Base-by-base conservation (phyloP, 306 rosid genomes). In the Canavalia gladiata region DNA sequence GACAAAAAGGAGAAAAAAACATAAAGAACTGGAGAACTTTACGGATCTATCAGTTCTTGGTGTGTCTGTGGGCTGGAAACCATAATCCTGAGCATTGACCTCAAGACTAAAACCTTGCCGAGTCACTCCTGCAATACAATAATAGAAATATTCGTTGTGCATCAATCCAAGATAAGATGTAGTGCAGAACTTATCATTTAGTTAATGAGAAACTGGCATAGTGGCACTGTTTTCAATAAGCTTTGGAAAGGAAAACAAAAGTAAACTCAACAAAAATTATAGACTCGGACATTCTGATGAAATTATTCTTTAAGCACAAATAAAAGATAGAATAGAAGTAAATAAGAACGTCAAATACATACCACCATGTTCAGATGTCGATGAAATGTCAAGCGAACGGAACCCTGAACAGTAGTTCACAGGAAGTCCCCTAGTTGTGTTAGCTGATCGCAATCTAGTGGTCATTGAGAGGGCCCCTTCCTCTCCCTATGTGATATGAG, bases 41-140 rank as follows among this genome's bases (percentile, higher is more conserved):
- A 95, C 99, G 63, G 96, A 95, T 95, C 99, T 91, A 88, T 95
- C 98, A 39, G 97, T 95, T 87, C 99, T 93, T 76, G 99, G 99
- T 18, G 97, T 95, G 80, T 91, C 91, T 12, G 95, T 92, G 81
- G 98, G 93, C 82, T 91, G 82, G 84, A 95, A 93, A 78, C 98
- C 98, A 39, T 90, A 93, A 75, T 95, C 94, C 81, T 76, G 67
- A 37, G 99, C 99, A 76, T 91, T 91, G 84, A 95, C 93, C 90
- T 93, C 97, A 5, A 93, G 87, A 72, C 79, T 89, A 83, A 93
- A 93, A 81, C 87, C 92, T 81, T 93, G 89, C 51, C 98, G 97
- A 34, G 97, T 82, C 64, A 95, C 97, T 69, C 99, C 99, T 91
- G 87, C 89, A 84, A 78, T 68, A 74, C 39, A 73, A 86, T 18